Evolutionary conservation across 164 flowering plant species (phyloP), one percentile per base, ranked within the genome.

Genomic region (Echeveria elegans): DNA sequence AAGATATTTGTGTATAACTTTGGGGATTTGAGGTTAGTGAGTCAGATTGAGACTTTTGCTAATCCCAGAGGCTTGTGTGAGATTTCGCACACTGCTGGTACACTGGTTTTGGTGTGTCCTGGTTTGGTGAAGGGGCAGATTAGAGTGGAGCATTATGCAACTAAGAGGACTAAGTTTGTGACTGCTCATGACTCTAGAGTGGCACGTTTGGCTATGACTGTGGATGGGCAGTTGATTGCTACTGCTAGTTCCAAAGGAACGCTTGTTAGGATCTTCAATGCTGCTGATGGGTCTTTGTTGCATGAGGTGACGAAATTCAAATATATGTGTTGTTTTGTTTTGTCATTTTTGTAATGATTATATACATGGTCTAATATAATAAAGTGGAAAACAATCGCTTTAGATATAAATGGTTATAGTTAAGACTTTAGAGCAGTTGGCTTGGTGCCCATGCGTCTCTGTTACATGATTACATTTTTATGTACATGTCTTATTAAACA

Each of bases 161-260:
- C 80, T 1, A 84, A 82, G 79, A 63, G 81, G 76, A 83, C 85
- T 16, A 88, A 85, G 81, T 85, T 83, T 61, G 77, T 92, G 0
- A 67, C 74, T 74, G 96, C 96, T 1, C 97, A 92, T 70, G 89
- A 81, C 69, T 89, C 96, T 1, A 78, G 86, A 66, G 74, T 92
- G 60, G 84, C 81, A 0, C 79, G 85, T 63, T 72, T 89, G 32
- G 81, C 86, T 0, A 77, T 92, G 11, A 81, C 92, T 0, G 79
- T 75, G 66, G 97, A 92, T 66, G 97, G 92, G 24, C 15, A 65
- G 69, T 23, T 85, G 70, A 74, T 92, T 11, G 96, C 97, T 0
- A 92, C 97, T 0, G 83, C 97, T 0, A 92, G 97, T 63, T 77
- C 77, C 10, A 89, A 89, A 68, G 97, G 97, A 63, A 92, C 96